A percentile compares a stretch with the other conserved stretches of the same genome.
Evolutionary conservation across 306 rosid species (phyloP).

Genomic region (Dryas alaskensis): DNA sequence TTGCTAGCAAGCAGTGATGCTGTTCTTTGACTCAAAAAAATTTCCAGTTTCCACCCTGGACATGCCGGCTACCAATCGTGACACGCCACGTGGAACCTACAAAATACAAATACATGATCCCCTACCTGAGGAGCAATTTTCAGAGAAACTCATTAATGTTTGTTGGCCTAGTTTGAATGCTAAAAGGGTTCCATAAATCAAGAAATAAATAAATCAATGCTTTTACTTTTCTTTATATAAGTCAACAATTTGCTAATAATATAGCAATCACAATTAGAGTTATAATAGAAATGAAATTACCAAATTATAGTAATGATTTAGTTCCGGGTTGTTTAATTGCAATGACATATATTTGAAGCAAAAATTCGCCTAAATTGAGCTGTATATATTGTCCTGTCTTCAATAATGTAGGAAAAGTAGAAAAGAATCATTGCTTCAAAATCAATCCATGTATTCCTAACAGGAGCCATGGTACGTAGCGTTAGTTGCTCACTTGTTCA

Average conservation of each 20-base stretch:
- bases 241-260: too few relatives aligned
- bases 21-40: conserved; percentile 17
- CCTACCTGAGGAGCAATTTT: neutral
- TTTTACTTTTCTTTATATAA: too few relatives aligned
- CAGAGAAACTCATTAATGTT: neutral
- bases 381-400: too few relatives aligned
- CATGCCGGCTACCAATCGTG: neutral
- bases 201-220: neutral
- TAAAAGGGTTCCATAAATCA: neutral
- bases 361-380: neutral
- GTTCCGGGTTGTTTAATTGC: neutral
- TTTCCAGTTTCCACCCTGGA: neutral
- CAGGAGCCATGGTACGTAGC: too few relatives aligned
- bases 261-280: neutral
- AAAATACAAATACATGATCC: neutral
- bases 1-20: neutral
- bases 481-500: too few relatives aligned
- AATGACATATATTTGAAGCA: neutral
- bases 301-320: neutral
- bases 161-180: neutral
- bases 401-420: too few relatives aligned
- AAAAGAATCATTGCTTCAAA: too few relatives aligned
- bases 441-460: too few relatives aligned
- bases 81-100: neutral
- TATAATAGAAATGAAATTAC: neutral